Base-by-base conservation (phyloP, 2,329 filamentous ascomycete genomes). In the Ophiostoma novo-ulmi region DNA sequence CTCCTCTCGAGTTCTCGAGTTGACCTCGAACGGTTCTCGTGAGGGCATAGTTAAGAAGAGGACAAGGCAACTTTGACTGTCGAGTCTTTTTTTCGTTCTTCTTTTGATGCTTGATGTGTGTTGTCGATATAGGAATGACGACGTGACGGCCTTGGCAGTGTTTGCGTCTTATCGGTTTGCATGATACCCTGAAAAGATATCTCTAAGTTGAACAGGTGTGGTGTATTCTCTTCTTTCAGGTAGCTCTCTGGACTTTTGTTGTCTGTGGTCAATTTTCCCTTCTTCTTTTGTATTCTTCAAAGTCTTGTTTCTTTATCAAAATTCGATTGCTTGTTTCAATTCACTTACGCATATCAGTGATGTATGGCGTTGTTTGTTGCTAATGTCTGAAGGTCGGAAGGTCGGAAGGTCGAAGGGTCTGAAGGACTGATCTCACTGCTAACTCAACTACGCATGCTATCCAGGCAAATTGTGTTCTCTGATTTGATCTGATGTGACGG, bases 101-200 rank as follows among this genome's bases (percentile, higher is more conserved):
- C 17, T 61, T 61, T 22, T 39, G 38, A 39, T 31, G 31, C 31
- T 31, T 31, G 31, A 31, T 31, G 31, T 52, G 44, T 52, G 44
- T 52, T 17, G 44, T 52, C 10, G n/a, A 35, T 14, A 63, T 7
- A 26, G 13, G 13, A 17, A 14, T 6, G 39, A 48, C 5, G 44
- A 48, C 41, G 17, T 38, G 63, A 26, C 36, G 26, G 35, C 35
- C 35, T 36, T 61, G 58, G 7, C 52, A n/a, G 20, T 22, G 58
- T 65, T n/a, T 39, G 63, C n/a, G 35, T 67, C 38, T 66, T 41
- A 22, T 44, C 64, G 64, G 35, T 35, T 35, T 65, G 63, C 63
- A 65, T 65, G 36, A 65, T 65, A 65, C 36, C 63, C 63, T 65
- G 63, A 35, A 35, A 22, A 39, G 44, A 48, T n/a, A 8, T 11